Evolutionary conservation across 2,329 filamentous ascomycete species (phyloP), one percentile per base, ranked within the genome.

Genomic region (Alternaria sp.): DNA sequence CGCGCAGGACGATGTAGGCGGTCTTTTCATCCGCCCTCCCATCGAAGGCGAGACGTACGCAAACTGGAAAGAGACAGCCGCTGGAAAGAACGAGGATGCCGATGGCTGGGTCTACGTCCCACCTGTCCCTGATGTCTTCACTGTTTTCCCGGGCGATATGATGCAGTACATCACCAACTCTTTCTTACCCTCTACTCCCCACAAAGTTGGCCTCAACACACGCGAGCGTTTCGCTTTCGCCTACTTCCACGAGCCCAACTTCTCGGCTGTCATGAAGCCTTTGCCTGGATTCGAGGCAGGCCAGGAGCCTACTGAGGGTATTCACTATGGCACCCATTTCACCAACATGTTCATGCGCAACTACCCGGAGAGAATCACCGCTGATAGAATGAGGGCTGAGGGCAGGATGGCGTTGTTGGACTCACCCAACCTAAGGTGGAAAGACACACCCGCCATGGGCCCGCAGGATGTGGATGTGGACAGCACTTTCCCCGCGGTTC

Each of bases 1-100:
- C 4, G 79, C 81, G 0, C 83, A 85, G 59, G 83, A 85, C 58
- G 78, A 84, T 18, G 82, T 85, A 51, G 83, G 83, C 45, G 83
- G 83, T 74, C 76, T 85, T 1, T 85, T 85, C 63, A 76, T 85
- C 30, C 78, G 82, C 9, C 81, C 81, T 9, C 83, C 82, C 0
- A 67, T 73, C 12, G 64, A 80, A 5, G 74, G 73, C 11, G 82
- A 85, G 60, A 64, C 66, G 2, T 79, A 78, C 25, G 79, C 80
- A 45, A 85, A 85, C 66, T 85, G 83, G 83, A 67, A 81, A 58
- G 71, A 75, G 54, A 82, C 78, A 58, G 75, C 81, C 0, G 82
- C 82, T 3, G 83, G 83, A 0, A 67, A 81, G 62, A 74, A 77
- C 36, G 81, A 85, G 59, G 74, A 84, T 10, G 81, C 81, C 27